These are phyloP conservation scores for Proliferodiscus dingleyae DNA, from an alignment of 2,329 filamentous ascomycete species.

Conservation along the genomic window DNA sequence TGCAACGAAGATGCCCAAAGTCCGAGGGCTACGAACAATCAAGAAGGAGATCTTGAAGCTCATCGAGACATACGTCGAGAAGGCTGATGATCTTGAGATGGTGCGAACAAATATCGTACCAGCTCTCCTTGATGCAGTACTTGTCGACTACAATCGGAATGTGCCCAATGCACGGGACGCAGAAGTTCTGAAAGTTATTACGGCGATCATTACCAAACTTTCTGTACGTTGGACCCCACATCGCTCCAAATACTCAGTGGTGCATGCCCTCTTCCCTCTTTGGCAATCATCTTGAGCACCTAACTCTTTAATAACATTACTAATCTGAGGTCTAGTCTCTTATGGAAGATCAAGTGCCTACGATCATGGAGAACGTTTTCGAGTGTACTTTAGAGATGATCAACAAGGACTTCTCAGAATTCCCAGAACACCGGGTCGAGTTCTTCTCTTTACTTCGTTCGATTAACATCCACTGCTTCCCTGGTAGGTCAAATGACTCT, in stretches of 20 bases:
- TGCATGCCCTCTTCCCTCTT: slow-evolving; percentile 24
- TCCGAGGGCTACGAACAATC: slow-evolving; percentile 90
- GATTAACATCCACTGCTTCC: slow-evolving; percentile 97
- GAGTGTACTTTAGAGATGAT: slow-evolving; percentile 99
- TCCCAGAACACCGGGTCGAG: slow-evolving; percentile 97
- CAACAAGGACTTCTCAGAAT: slow-evolving; percentile 99
- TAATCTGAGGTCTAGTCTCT: slow-evolving; percentile 55
- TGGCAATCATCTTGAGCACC: slow-evolving; percentile 7
- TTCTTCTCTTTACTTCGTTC: slow-evolving; percentile 96
- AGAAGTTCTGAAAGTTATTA: slow-evolving; percentile 96
- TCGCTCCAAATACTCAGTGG: slow-evolving; percentile 43
- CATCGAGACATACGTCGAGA: slow-evolving; percentile 96
- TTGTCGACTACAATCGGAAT: slow-evolving; percentile 95
- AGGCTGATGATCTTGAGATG: slow-evolving; percentile 91
- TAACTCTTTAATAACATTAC: slow-evolving; percentile 12
- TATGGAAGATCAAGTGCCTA: slow-evolving; percentile 97
- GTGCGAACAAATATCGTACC: slow-evolving; percentile 92
- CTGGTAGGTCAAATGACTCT: slow-evolving; percentile 42
- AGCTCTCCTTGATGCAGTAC: slow-evolving; percentile 86
- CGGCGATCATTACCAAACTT: slow-evolving; percentile 92
- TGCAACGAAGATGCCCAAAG: slow-evolving; percentile 95
- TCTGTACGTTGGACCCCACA: slow-evolving; percentile 68
- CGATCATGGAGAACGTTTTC: slow-evolving; percentile 98
- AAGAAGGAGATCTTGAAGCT: slow-evolving; percentile 99
- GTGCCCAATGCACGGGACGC: slow-evolving; percentile 93